Evolutionary conservation across 352 stramenopile species (phyloP), one percentile per base, ranked within the genome.

Genomic region (Globisporangium lucens): DNA sequence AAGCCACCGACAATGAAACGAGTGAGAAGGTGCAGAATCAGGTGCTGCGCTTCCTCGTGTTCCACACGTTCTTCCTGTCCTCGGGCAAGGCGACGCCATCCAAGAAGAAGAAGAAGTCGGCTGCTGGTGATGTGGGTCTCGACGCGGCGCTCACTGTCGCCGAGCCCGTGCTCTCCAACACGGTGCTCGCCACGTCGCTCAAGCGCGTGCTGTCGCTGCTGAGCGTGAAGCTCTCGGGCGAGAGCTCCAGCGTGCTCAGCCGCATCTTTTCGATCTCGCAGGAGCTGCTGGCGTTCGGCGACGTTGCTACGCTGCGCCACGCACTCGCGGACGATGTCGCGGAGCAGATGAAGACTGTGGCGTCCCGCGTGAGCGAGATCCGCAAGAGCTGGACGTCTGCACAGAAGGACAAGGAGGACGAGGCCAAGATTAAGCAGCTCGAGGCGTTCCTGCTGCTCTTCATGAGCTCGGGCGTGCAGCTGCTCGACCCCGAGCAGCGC

Each of bases 381-480:
- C 75, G 68, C 46, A 63, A 57, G 20, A 73, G 62, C n/a, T 75
- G 76, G 64, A 65, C 70, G 20, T 43, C 36, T 7, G 66, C 66
- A 0, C 22, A 43, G 8, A 49, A 24, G 9, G 47, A 53, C 20
- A 46, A 38, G 7, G 30, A 62, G 4, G 69, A 75, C 9, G 64
- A 66, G 29, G 73, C 52, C 47, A 67, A 24, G 36, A 61, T n/a
- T 24, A 78, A 85, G 56, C 73, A 82, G 60, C 63, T 90, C 29
- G 80, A 93, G 57, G 79, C 82, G 47, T 94, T 94, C 67, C 57
- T 82, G 55, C 41, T 94, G 61, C 75, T 96, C 51, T 87, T 90
- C 49, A 88, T 89, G 80, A 93, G 83, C 75, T 74, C 78, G 24
- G 82, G 76, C 35, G 74, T 96, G 56, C 86, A 93, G 72, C 63